phyloP scores from a whole-genome alignment of 306 rosid species.

The Lotus japonicus region DNA sequence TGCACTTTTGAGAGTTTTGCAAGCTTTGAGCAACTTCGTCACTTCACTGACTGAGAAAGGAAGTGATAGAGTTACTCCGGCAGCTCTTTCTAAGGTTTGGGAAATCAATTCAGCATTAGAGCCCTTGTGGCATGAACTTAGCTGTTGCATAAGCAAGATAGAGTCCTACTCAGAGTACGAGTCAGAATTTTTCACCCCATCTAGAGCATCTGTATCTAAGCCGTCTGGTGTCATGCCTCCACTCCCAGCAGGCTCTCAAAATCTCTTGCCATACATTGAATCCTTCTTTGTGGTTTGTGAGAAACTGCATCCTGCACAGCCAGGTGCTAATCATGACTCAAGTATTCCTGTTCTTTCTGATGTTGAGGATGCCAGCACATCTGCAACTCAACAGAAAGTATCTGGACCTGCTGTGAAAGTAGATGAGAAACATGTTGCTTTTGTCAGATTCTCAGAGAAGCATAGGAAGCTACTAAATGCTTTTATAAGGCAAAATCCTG shows the following conservation, averaged over 20 bases:
- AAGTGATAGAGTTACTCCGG: constrained; percentile 32
- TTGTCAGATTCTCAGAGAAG: constrained; percentile 90
- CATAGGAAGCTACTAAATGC: constrained; percentile 91
- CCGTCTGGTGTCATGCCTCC: constrained; percentile 76
- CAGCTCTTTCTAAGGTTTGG: constrained; percentile 72
- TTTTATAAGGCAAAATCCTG: constrained; percentile 97
- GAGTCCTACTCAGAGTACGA: constrained; percentile 80
- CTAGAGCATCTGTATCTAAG: constrained; percentile 50
- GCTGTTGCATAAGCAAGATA: constrained; percentile 90
- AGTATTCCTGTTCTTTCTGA: constrained; percentile 54
- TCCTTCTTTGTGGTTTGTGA: constrained; percentile 99
- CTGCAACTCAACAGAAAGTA: constrained; percentile 56
- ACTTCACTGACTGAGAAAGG: constrained; percentile 52
- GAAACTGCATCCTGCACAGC: constrained; percentile 83
- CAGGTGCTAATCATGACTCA: constrained; percentile 59
- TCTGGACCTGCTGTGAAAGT: constrained; percentile 48
- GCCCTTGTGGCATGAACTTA: constrained; percentile 92
- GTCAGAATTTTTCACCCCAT: constrained; percentile 48
- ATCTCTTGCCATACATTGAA: constrained; percentile 92
- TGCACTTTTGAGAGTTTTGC: constrained; percentile 93
- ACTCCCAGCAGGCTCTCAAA: constrained; percentile 95
- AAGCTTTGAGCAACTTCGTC: constrained; percentile 90
- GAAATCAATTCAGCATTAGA: constrained; percentile 84
- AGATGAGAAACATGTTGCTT: constrained; percentile 78
- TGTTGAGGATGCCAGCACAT: constrained; percentile 60